These are phyloP conservation scores for Astragalus glycyphyllos DNA, from an alignment of 306 rosid species.

Conservation along the genomic window DNA sequence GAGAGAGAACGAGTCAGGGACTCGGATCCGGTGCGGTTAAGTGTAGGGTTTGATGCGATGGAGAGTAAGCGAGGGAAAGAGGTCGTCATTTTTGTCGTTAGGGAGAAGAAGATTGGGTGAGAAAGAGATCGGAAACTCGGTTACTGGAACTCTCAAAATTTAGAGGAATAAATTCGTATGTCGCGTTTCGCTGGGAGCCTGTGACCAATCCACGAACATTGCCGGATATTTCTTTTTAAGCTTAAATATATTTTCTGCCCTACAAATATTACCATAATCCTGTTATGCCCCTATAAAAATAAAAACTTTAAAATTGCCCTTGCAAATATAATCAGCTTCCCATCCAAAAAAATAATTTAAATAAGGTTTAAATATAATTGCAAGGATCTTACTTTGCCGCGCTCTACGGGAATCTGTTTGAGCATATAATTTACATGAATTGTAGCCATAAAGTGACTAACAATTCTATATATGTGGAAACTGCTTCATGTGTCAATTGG, in stretches of 20 bases:
- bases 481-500: background rate
- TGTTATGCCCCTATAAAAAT: too few relatives aligned
- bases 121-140: background rate
- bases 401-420: background rate
- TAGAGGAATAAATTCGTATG: background rate
- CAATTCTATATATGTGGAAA: constrained; percentile 2
- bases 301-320: too few relatives aligned
- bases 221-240: too few relatives aligned
- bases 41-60: constrained; percentile 36
- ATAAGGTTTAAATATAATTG: too few relatives aligned
- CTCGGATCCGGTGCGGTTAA: constrained; percentile 36
- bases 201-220: background rate
- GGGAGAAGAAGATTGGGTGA: background rate
- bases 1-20: constrained; percentile 43
- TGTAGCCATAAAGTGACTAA: background rate
- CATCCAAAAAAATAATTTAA: too few relatives aligned
- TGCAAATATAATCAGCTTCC: too few relatives aligned
- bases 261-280: too few relatives aligned
- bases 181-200: constrained; percentile 7
- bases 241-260: too few relatives aligned
- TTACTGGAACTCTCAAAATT: constrained; percentile 5
- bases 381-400: background rate
- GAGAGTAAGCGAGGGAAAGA: constrained; percentile 42
- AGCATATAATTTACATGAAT: constrained; percentile 17
- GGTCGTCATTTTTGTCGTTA: constrained; percentile 37